Evolutionary conservation across 179 eudicot genomes (phyloP).

Genomic region (Silene noctiflora): DNA sequence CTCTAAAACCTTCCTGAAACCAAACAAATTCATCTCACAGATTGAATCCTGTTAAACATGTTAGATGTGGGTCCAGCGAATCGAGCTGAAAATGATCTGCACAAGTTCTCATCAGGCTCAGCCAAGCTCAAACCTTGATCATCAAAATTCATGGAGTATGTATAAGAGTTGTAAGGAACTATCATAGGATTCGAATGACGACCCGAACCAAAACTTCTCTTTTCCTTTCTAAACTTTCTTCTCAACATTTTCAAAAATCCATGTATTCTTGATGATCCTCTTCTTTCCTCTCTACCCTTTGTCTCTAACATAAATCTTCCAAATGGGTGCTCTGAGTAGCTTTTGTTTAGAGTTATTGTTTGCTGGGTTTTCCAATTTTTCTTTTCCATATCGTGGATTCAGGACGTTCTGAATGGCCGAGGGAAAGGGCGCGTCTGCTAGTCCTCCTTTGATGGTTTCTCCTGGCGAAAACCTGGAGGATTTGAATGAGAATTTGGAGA

Average conservation of each 20-base stretch:
- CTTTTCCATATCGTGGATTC: constrained; percentile 14
- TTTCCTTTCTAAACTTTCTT: constrained; percentile 32
- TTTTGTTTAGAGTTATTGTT: constrained; percentile 6
- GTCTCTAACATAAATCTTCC: constrained; percentile 19
- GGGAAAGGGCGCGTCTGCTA: too few relatives aligned
- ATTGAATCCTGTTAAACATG: constrained; percentile 23
- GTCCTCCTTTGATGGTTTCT: not conserved
- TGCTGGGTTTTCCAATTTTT: constrained; percentile 16
- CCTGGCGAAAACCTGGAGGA: not conserved
- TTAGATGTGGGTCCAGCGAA: constrained; percentile 20
- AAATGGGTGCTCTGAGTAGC: constrained; percentile 30
- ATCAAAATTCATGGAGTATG: constrained; percentile 34
- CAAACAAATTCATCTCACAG: constrained; percentile 17
- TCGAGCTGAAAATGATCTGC: constrained; percentile 34
- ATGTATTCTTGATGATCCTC: constrained; percentile 19
- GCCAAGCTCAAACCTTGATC: constrained; percentile 17
- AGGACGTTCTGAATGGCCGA: not conserved
- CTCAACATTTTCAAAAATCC: constrained; percentile 23
- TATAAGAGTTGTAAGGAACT: constrained; percentile 33
- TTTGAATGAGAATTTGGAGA: not conserved
- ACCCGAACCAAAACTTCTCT: constrained; percentile 19
- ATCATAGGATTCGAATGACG: constrained; percentile 17
- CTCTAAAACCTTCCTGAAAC: not conserved
- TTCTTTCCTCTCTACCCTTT: not conserved
- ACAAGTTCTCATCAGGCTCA: constrained; percentile 31